Conservation (phyloP, 352 stramenopile genomes). For the Paralagenidium karlingii region DNA sequence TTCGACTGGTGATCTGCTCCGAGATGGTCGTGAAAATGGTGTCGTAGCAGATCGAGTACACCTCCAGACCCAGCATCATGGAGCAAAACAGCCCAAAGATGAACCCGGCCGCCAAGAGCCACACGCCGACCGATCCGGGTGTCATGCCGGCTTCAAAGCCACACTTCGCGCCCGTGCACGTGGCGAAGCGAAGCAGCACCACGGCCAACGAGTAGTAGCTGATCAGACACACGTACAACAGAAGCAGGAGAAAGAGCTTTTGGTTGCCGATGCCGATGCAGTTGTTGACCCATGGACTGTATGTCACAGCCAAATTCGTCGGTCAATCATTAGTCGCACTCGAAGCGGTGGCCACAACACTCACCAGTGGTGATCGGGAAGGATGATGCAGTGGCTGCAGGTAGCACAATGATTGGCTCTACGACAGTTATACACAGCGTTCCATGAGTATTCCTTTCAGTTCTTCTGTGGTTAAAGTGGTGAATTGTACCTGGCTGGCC, state of each 20-base stretch:
- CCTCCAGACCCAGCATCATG: slow-evolving; percentile 68
- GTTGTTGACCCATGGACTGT: slow-evolving; percentile 81
- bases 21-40: slow-evolving; percentile 15
- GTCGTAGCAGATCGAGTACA: slow-evolving; percentile 63
- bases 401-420: slow-evolving; percentile 71
- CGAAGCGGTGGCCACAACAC: slow-evolving; percentile 1
- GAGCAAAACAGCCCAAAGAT: slow-evolving; percentile 67
- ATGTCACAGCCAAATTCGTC: neutral
- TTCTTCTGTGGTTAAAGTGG: neutral
- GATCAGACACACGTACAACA: slow-evolving; percentile 58
- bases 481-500: slow-evolving; percentile 37
- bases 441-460: neutral
- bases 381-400: slow-evolving; percentile 59
- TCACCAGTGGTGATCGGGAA: slow-evolving; percentile 80
- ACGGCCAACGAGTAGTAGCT: slow-evolving; percentile 41
- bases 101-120: slow-evolving; percentile 43
- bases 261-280: slow-evolving; percentile 75
- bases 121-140: slow-evolving; percentile 48
- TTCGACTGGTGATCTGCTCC: slow-evolving; percentile 13
- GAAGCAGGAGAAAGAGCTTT: slow-evolving; percentile 67
- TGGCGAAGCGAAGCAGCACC: slow-evolving; percentile 28
- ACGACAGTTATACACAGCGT: neutral
- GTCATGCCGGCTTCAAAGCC: slow-evolving; percentile 44
- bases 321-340: neutral
- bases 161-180: slow-evolving; percentile 32